These are phyloP conservation scores for Somion occarium DNA, from an alignment of 1,284 basidiomycete species.

Conservation along the genomic window DNA sequence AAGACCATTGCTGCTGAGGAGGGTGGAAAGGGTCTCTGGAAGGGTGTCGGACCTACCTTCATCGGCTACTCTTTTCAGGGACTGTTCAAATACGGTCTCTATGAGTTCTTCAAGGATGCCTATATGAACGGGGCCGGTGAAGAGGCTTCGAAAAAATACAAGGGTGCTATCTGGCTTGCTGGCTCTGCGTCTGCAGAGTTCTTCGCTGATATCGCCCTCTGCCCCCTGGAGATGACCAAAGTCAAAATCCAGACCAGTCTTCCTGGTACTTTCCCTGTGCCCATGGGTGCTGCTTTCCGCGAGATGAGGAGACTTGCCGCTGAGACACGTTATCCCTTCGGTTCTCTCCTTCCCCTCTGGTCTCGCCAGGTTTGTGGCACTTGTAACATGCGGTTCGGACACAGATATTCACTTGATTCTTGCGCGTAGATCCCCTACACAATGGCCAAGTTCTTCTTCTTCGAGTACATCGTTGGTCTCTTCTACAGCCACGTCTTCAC, in stretches of 20 bases:
- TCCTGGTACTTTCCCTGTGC: constrained; percentile 67
- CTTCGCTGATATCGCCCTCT: constrained; percentile 89
- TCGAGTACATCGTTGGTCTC: constrained; percentile 70
- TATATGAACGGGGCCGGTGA: constrained; percentile 86
- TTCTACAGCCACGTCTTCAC: constrained; percentile 79
- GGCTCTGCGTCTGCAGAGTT: constrained; percentile 92
- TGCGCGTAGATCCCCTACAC: constrained; percentile 72
- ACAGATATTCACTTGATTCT: not conserved
- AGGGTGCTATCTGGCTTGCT: constrained; percentile 91
- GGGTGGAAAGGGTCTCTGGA: constrained; percentile 84
- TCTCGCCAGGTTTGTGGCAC: constrained; percentile 61
- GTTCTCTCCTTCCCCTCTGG: constrained; percentile 78
- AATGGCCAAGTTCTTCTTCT: constrained; percentile 87
- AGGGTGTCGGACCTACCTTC: constrained; percentile 89
- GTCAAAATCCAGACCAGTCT: constrained; percentile 80
- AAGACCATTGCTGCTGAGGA: constrained; percentile 78
- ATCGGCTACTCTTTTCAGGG: constrained; percentile 96
- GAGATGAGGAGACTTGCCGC: constrained; percentile 60
- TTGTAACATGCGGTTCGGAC: not conserved
- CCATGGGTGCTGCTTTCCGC: constrained; percentile 63
- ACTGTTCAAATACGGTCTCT: constrained; percentile 95
- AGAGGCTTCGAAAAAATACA: constrained; percentile 82
- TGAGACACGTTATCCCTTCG: constrained; percentile 78
- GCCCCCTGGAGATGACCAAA: constrained; percentile 81
- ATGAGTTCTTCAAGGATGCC: constrained; percentile 92